Base-by-base conservation (phyloP, 2,329 filamentous ascomycete species). In the Claviceps sp. region DNA sequence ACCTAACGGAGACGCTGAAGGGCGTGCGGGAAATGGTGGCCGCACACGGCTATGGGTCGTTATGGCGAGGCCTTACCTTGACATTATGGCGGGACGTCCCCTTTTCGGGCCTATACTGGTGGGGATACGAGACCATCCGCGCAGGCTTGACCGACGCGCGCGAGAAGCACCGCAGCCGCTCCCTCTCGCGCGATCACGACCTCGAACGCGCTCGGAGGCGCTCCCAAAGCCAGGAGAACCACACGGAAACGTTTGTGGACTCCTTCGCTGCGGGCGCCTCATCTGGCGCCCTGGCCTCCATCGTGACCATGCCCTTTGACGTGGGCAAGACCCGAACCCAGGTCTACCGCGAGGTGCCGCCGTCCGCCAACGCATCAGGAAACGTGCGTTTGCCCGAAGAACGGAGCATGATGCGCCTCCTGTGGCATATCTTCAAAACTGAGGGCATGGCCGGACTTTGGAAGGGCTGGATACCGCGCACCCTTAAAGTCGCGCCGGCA, bases 21-120 rank as follows among this genome's bases (percentile, higher is more conserved):
- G 86, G 86, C 3, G 68, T 97, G 34, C 74, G 80, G 58, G 80
- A 85, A 36, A 93, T 96, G 88, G 87, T 95, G 1, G 75, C 76
- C 9, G 69, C 71, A 0, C 78, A 87, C 55, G 93, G 93, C 2
- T 88, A 93, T 58, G 76, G 77, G 1, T 88, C 89, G 2, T 72
- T 98, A 0, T 98, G 93, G 93, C 78, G 91, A 52, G 93, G 93
- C 0, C 70, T 98, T 51, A 89, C 85, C 0, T 72, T 98, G 60
- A 97, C 91, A 0, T 77, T 98, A 53, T 98, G 93, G 93, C 79
- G 93, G 56, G 93, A 98, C 63, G 93, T 97, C 0, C 93, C 93
- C 0, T 98, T 98, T 62, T 97, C 91, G 1, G 93, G 86, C 3
- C 78, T 98, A 45, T 98, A 98, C 71, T 98, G 93, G 93, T 94